Conservation (phyloP, 129 eudicot genomes). For the Artemisia tridentata region DNA sequence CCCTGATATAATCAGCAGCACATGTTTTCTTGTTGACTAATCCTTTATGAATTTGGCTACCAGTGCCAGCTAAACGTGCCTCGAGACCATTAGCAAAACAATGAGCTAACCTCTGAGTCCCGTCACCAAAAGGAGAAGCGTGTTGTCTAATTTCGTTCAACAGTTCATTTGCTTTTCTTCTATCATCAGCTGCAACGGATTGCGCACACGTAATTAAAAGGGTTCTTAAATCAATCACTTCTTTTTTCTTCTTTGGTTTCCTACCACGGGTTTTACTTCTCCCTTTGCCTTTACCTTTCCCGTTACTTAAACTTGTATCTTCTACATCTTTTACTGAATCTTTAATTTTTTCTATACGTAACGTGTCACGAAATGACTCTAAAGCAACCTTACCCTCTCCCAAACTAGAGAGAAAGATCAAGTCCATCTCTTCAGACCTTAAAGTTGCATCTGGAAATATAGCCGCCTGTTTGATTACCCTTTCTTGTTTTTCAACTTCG, state of each 20-base stretch:
- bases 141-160: slow-evolving; percentile 56
- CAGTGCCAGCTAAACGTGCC: slow-evolving; percentile 90
- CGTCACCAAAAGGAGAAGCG: slow-evolving; percentile 75
- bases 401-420: slow-evolving; percentile 51
- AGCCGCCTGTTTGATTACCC: slow-evolving; percentile 64
- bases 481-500: slow-evolving; percentile 46
- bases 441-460: slow-evolving; percentile 52
- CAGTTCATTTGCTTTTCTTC: slow-evolving; percentile 53
- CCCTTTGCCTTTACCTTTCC: slow-evolving; percentile 37
- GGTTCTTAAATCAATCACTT: slow-evolving; percentile 71
- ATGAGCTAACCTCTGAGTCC: slow-evolving; percentile 74
- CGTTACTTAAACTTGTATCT: slow-evolving; percentile 23
- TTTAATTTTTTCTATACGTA: slow-evolving; percentile 47
- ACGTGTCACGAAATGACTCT: slow-evolving; percentile 42
- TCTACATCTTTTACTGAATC: slow-evolving; percentile 22
- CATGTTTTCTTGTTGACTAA: slow-evolving; percentile 48
- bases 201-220: slow-evolving; percentile 74
- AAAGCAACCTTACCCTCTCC: slow-evolving; percentile 46
- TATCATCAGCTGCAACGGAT: slow-evolving; percentile 62
- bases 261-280: slow-evolving; percentile 52
- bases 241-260: slow-evolving; percentile 57
- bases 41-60: slow-evolving; percentile 48
- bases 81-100: slow-evolving; percentile 72
- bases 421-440: slow-evolving; percentile 64
- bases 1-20: slow-evolving; percentile 81